These are phyloP conservation scores for Annulohypoxylon stygium DNA, from an alignment of 495 filamentous ascomycete genomes.

Conservation along the genomic window DNA sequence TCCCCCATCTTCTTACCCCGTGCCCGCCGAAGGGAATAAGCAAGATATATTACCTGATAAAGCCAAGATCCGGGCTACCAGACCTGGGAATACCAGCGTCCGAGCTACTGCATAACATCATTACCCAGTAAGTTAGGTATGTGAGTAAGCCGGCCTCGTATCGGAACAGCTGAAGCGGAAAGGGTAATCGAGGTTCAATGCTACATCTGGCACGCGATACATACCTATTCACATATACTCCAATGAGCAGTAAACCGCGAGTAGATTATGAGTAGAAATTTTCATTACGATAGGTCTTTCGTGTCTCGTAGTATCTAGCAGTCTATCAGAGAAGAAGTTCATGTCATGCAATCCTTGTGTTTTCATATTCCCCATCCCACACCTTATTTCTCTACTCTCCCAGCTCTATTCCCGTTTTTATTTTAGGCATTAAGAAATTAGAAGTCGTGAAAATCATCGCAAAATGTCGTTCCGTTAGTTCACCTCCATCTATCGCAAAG, in stretches of 20 bases:
- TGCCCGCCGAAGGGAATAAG: background rate
- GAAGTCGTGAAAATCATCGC: constrained; percentile 19
- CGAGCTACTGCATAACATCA: background rate
- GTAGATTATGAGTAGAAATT: background rate
- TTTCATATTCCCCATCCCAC: background rate
- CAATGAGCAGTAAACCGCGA: background rate
- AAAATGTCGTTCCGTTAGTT: background rate
- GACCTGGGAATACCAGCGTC: background rate
- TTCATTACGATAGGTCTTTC: background rate
- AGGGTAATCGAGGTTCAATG: background rate
- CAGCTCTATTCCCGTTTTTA: background rate
- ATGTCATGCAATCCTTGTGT: background rate
- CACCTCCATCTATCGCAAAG: background rate
- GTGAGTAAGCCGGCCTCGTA: background rate
- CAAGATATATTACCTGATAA: background rate
- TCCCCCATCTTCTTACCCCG: background rate
- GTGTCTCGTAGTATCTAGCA: constrained; percentile 27
- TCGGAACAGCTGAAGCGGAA: background rate
- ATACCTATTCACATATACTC: background rate
- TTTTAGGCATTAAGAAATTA: background rate
- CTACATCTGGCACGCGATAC: background rate
- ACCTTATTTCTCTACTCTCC: background rate
- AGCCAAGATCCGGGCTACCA: background rate
- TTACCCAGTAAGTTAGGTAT: background rate
- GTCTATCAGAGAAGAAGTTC: constrained; percentile 19